Evolutionary conservation across 495 filamentous ascomycete genomes (phyloP).

Genomic region (Talaromyces liani): DNA sequence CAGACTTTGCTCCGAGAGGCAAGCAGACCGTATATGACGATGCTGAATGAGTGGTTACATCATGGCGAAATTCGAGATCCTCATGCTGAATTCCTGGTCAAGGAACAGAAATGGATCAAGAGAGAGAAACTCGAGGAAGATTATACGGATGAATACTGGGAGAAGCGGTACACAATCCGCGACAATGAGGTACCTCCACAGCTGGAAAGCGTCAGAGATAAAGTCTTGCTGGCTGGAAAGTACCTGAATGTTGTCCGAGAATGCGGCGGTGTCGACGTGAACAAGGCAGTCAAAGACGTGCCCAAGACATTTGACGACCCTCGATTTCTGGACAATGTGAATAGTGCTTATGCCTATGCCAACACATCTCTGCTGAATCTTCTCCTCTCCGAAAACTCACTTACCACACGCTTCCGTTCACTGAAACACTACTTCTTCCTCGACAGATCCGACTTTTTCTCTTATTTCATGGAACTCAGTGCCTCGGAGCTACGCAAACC

Average conservation of each 20-base stretch:
- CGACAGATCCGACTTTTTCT: constrained; percentile 94
- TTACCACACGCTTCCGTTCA: constrained; percentile 77
- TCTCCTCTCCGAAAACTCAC: constrained; percentile 83
- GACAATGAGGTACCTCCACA: constrained; percentile 89
- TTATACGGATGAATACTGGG: constrained; percentile 99
- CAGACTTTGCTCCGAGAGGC: constrained; percentile 78
- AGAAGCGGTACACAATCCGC: constrained; percentile 90
- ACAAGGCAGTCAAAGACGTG: constrained; percentile 79
- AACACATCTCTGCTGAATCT: constrained; percentile 90
- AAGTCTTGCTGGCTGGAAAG: constrained; percentile 90
- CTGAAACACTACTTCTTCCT: constrained; percentile 99
- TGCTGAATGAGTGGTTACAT: constrained; percentile 98
- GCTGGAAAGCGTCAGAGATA: constrained; percentile 84
- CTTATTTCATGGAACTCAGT: constrained; percentile 89
- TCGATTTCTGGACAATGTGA: constrained; percentile 90
- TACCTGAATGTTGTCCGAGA: constrained; percentile 97
- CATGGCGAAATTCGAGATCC: constrained; percentile 93
- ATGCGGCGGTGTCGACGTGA: constrained; percentile 92
- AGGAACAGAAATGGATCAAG: constrained; percentile 91
- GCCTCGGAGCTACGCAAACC: constrained; percentile 83
- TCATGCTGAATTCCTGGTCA: constrained; percentile 88
- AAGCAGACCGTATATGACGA: constrained; percentile 90
- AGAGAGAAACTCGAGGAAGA: constrained; percentile 88
- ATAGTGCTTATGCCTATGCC: constrained; percentile 87
- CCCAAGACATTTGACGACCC: constrained; percentile 86